Base-by-base conservation (phyloP, 345 rosid species). In the Lepidium aucheri region DNA sequence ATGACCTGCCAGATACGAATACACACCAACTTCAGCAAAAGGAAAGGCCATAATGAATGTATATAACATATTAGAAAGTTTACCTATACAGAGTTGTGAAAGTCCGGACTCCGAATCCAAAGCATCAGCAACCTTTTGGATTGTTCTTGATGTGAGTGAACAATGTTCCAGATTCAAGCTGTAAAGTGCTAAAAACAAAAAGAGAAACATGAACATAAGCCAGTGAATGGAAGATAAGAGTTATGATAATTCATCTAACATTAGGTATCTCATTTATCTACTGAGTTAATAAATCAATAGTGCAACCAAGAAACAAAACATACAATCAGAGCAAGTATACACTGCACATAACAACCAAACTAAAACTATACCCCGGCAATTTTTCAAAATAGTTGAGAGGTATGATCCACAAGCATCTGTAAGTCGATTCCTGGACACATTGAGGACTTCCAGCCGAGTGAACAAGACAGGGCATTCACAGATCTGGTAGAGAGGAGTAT, bases 361-460 rank as follows among this genome's bases (percentile, higher is more conserved):
- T 9, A 26, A 18, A 71, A 36, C 67, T 51, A 73, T 74, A 88
- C 97, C 97, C 77, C 68, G 86, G 53, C 99, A 90, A 17, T 79
- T 88, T 79, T 80, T 79, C 80, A 90, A 78, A 68, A 90, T 94
- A 12, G 90, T 84, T 70, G 92, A 84, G 67, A 93, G 88, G 77
- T 86, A 90, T 53, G 96, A 94, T 65, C 99, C 96, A 72, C 99
- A 88, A 57, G 95, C 84, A 85, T 94, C 99, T 46, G 99, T 94
- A 63, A 94, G 96, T 69, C 89, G 92, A 76, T 94, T 93, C 43
- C 88, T 87, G 56, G 99, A 90, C 76, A 94, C 63, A 76, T 94
- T 88, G 74, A 94, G 97, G 69, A 86, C 85, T 80, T 81, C 99
- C 68, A 94, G 78, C 61, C 96, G 87, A 56, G 84, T 78, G 65